phyloP scores from a whole-genome alignment of 257 asterid genomes.

The Leonotis leonurus region DNA sequence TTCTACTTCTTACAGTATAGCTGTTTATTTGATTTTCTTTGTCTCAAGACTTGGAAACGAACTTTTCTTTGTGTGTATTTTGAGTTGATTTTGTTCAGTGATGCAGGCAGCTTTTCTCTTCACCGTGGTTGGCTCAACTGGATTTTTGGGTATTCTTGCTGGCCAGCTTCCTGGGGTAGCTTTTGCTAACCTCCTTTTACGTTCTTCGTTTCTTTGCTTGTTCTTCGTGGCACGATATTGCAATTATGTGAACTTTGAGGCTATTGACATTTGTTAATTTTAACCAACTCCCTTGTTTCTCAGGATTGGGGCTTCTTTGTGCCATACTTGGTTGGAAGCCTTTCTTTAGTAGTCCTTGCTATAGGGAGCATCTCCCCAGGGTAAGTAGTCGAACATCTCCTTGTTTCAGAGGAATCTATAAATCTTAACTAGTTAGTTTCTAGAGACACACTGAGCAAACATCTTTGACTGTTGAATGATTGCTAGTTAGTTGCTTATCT shows the following conservation, averaged over 20 bases:
- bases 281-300: constrained; percentile 11
- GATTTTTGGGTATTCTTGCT: constrained; percentile 73
- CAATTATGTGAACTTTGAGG: background rate
- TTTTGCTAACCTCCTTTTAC: constrained; percentile 12
- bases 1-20: background rate
- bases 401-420: background rate
- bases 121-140: constrained; percentile 88
- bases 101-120: constrained; percentile 97
- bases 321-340: constrained; percentile 93
- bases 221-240: too few relatives aligned
- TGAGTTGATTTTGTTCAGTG: constrained; percentile 71
- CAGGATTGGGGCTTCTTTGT: constrained; percentile 98
- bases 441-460: too few relatives aligned
- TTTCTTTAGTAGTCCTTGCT: constrained; percentile 80
- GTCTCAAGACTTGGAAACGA: background rate
- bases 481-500: background rate
- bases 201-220: background rate
- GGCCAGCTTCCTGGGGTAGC: constrained; percentile 99
- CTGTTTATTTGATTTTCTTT: background rate
- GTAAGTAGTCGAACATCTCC: constrained; percentile 34
- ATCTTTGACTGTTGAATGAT: background rate
- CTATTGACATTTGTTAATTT: constrained; percentile 10
- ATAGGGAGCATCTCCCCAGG: constrained; percentile 89
- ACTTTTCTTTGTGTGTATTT: constrained; percentile 24
- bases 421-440: background rate